These are phyloP conservation scores for Aspergillus sp. DNA, from an alignment of 2,329 filamentous ascomycete species.

Conservation along the genomic window DNA sequence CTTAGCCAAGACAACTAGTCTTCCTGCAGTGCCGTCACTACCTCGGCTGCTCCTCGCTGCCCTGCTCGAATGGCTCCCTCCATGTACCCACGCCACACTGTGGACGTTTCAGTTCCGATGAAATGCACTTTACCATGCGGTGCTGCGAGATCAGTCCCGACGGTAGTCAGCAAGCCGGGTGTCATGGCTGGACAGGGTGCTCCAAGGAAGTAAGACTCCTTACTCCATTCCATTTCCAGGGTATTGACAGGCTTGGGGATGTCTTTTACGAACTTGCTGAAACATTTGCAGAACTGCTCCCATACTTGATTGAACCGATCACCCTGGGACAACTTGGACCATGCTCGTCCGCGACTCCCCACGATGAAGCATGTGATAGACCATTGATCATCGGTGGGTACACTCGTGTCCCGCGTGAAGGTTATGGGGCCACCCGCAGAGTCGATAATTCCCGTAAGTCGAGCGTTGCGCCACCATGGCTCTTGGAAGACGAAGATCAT, in stretches of 20 bases:
- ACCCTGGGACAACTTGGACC: conserved; percentile 23
- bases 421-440: conserved; percentile 50
- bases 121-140: neutral
- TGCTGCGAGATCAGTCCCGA: neutral
- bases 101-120: neutral
- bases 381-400: conserved; percentile 25
- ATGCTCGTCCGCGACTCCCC: conserved; percentile 37
- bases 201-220: conserved; percentile 41
- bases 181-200: conserved; percentile 39
- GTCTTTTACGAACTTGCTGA: neutral
- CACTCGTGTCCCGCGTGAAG: conserved; percentile 50
- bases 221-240: conserved; percentile 39
- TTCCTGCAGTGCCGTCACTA: neutral
- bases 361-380: conserved; percentile 46
- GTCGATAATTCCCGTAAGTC: conserved; percentile 49
- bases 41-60: neutral
- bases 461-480: conserved; percentile 50
- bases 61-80: neutral
- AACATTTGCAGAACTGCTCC: conserved; percentile 1
- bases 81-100: neutral
- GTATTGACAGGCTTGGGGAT: conserved; percentile 6
- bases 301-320: conserved; percentile 15
- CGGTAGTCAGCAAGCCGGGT: neutral
- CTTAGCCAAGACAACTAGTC: neutral
- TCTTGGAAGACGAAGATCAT: conserved; percentile 47